Base-by-base conservation (phyloP, 192 early-diverging fungal genomes). In the Coemansia nantahalensis region DNA sequence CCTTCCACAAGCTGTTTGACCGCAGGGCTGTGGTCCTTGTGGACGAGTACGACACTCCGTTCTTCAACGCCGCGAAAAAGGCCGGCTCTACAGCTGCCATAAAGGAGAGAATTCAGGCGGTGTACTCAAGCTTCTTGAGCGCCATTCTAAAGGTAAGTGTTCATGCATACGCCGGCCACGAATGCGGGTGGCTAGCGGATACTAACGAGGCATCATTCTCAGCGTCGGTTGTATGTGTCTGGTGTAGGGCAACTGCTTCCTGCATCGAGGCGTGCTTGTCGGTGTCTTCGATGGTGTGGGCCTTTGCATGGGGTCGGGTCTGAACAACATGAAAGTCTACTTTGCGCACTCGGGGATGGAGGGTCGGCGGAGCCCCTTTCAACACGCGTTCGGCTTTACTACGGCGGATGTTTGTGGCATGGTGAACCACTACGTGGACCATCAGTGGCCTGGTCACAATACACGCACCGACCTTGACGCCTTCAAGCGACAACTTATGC, bases 351-450 rank as follows among this genome's bases (percentile, higher is more conserved):
- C 51, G 7, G 51, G 51, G 4, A 10, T 33, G 4, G 16, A 13
- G 22, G 3, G 12, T 4, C 16, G 35, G 2, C 16, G 4, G 4
- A 42, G 31, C 9, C 51, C 51, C 3, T 52, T 52, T 31, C 39
- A 52, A 21, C 13, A 21, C 3, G 51, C 51, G 22, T 52, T 52
- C 10, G 51, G 51, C 8, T 52, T 52, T 14, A 32, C 39, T 0
- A 8, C 22, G n/a, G 24, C 40, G 3, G 51, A 52, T 31, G 13
- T 42, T 6, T 52, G 51, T 38, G 38, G 28, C 0, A 5, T 52
- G 6, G 28, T 52, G 0, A 23, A 33, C 30, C 14, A 31, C 1
- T 52, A 22, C 15, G 1, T 42, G 1, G 39, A 52, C 28, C 17
- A 2, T 1, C 51, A 42, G 31, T 32, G 51, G 51, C n/a, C 28